phyloP scores from a whole-genome alignment of 495 filamentous ascomycete genomes.

The Aspergillus affinis region DNA sequence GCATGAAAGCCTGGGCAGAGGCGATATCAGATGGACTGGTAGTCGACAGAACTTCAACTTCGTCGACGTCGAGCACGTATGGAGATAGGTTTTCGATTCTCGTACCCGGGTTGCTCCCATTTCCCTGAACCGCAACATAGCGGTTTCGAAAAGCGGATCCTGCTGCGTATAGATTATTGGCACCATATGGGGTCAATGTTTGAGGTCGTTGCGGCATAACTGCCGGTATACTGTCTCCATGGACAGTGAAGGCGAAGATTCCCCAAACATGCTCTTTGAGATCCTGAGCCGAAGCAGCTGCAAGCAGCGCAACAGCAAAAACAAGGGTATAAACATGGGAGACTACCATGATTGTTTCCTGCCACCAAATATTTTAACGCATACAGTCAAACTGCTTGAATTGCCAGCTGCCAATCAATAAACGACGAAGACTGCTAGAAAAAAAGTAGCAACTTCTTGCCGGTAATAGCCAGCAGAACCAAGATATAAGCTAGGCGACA shows the following conservation, averaged over 20 bases:
- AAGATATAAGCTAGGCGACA: too few relatives aligned
- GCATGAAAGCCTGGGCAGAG: slow-evolving; percentile 73
- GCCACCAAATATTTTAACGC: background rate
- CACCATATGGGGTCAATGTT: slow-evolving; percentile 65
- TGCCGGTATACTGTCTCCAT: slow-evolving; percentile 73
- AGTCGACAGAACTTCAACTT: slow-evolving; percentile 46
- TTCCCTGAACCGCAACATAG: slow-evolving; percentile 50
- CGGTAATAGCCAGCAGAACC: too few relatives aligned
- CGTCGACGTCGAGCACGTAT: slow-evolving; percentile 43
- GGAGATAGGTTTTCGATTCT: slow-evolving; percentile 43
- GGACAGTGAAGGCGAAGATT: slow-evolving; percentile 67
- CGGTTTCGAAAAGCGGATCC: slow-evolving; percentile 60
- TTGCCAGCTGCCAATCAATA: background rate
- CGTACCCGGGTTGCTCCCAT: slow-evolving; percentile 34
- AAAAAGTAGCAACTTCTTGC: background rate
- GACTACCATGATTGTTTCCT: slow-evolving; percentile 17
- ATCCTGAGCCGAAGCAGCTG: slow-evolving; percentile 26
- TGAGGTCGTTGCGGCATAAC: slow-evolving; percentile 42
- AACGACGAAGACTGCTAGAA: background rate
- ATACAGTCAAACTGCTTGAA: background rate
- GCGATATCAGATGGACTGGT: slow-evolving; percentile 51
- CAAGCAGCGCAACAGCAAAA: slow-evolving; percentile 17
- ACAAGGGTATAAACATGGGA: slow-evolving; percentile 10
- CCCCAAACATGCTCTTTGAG: slow-evolving; percentile 60
- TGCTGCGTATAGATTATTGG: slow-evolving; percentile 60